Evolutionary conservation across 1,284 basidiomycete genomes (phyloP).

Genomic region (Phenoliferia sp.): DNA sequence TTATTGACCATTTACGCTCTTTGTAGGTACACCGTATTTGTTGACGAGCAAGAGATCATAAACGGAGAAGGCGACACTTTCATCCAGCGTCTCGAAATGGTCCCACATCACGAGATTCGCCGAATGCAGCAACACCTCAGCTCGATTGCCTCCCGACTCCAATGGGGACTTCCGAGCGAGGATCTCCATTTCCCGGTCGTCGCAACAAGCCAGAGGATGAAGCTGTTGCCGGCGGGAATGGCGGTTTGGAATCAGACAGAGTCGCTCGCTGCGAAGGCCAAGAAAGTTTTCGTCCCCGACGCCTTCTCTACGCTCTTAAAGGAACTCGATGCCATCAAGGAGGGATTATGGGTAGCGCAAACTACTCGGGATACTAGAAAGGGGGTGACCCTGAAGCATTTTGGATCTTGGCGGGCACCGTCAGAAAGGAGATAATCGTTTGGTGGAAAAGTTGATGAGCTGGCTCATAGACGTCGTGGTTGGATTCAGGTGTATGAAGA

Average conservation of each 20-base stretch:
- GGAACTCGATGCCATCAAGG: conserved; percentile 22
- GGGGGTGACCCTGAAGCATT: conserved; percentile 4
- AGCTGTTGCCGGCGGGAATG: neutral
- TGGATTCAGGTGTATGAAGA: too few species aligned
- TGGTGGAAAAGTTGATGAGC: too few species aligned
- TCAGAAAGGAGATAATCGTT: too few species aligned
- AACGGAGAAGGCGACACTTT: conserved; percentile 17
- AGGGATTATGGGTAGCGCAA: conserved; percentile 20
- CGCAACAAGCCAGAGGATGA: too few species aligned
- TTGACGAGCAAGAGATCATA: conserved; percentile 29
- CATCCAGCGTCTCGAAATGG: conserved; percentile 17
- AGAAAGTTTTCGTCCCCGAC: conserved; percentile 12
- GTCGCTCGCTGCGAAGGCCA: conserved; percentile 1
- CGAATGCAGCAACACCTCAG: conserved; percentile 23
- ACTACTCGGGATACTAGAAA: conserved; percentile 16
- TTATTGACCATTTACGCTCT: too few species aligned
- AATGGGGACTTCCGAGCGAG: conserved; percentile 24
- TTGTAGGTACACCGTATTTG: conserved; percentile 24
- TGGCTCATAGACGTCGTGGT: too few species aligned
- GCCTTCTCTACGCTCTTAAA: conserved; percentile 27
- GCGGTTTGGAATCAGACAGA: conserved; percentile 11
- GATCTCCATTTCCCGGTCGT: conserved; percentile 1
- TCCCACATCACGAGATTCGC: conserved; percentile 13
- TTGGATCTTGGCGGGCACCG: neutral
- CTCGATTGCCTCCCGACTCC: conserved; percentile 18